phyloP scores from a whole-genome alignment of 2,329 filamentous ascomycete species.

The Alternaria angustiovoidea region DNA sequence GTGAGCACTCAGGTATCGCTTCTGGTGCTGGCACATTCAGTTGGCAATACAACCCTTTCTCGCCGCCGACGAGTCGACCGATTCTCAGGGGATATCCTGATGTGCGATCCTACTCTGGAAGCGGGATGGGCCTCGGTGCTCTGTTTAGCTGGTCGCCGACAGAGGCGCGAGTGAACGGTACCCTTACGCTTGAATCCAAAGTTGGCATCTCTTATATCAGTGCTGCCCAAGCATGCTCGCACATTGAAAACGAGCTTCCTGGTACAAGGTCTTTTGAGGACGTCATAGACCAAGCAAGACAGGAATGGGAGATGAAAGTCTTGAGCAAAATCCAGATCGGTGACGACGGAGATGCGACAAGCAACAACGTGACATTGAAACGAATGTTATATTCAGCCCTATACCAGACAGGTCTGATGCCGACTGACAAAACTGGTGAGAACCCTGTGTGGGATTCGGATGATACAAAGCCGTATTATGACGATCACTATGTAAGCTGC shows the following conservation, averaged over 20 bases:
- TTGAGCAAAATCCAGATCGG: constrained; percentile 59
- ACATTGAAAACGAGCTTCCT: constrained; percentile 71
- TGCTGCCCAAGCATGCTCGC: constrained; percentile 66
- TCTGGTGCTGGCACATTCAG: constrained; percentile 8
- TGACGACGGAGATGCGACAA: constrained; percentile 8
- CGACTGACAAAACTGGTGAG: constrained; percentile 40
- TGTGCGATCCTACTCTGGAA: constrained; percentile 32
- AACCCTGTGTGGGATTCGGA: constrained; percentile 36
- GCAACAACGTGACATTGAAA: constrained; percentile 11
- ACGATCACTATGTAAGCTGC: constrained; percentile 37
- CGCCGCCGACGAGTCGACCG: neutral
- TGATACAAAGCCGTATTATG: constrained; percentile 45
- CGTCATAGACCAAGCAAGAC: constrained; percentile 45
- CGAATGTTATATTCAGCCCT: constrained; percentile 49
- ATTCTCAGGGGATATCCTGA: constrained; percentile 1
- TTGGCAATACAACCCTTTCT: constrained; percentile 9
- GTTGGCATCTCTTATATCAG: constrained; percentile 56
- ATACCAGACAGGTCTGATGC: constrained; percentile 50
- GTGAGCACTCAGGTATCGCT: neutral
- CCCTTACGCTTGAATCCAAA: constrained; percentile 54
- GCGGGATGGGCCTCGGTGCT: constrained; percentile 51
- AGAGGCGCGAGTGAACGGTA: constrained; percentile 8
- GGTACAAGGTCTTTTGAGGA: constrained; percentile 44
- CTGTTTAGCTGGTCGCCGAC: constrained; percentile 55
- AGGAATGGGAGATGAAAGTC: constrained; percentile 56